These are phyloP conservation scores for Coriolopsis trogii DNA, from an alignment of 1,284 basidiomycete species.

Conservation along the genomic window DNA sequence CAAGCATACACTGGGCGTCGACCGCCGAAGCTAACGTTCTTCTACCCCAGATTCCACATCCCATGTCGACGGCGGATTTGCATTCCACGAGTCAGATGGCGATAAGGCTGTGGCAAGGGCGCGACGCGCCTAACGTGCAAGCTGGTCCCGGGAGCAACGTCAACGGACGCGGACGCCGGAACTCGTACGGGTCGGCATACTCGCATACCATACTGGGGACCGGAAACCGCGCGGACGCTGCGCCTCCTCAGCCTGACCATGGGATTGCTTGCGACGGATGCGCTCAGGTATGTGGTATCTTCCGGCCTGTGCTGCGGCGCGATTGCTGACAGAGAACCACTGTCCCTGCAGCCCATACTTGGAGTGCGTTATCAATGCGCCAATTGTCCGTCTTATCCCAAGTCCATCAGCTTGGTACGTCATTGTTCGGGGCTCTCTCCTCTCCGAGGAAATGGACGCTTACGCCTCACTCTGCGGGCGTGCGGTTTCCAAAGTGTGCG, in stretches of 20 bases:
- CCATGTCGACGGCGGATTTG: constrained; percentile 73
- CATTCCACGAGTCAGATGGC: constrained; percentile 65
- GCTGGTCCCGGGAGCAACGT: constrained; percentile 13
- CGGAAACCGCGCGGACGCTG: constrained; percentile 31
- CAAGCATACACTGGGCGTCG: neutral
- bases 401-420: constrained; percentile 65
- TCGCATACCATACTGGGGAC: constrained; percentile 65
- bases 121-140: constrained; percentile 67
- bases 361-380: constrained; percentile 80
- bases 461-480: neutral
- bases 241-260: constrained; percentile 37
- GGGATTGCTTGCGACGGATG: constrained; percentile 44
- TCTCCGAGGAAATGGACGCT: constrained; percentile 3
- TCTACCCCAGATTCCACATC: constrained; percentile 73
- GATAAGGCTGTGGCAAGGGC: constrained; percentile 73
- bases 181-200: constrained; percentile 56
- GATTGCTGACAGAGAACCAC: constrained; percentile 1
- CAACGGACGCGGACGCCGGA: constrained; percentile 45
- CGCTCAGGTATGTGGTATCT: constrained; percentile 46
- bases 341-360: constrained; percentile 53
- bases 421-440: neutral
- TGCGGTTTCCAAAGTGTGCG: constrained; percentile 57
- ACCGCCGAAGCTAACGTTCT: neutral
- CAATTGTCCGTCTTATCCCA: constrained; percentile 68
- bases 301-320: too few species aligned